Evolutionary conservation across 2,329 filamentous ascomycete species (phyloP).

Genomic region (Tolypocladium pustulatum): DNA sequence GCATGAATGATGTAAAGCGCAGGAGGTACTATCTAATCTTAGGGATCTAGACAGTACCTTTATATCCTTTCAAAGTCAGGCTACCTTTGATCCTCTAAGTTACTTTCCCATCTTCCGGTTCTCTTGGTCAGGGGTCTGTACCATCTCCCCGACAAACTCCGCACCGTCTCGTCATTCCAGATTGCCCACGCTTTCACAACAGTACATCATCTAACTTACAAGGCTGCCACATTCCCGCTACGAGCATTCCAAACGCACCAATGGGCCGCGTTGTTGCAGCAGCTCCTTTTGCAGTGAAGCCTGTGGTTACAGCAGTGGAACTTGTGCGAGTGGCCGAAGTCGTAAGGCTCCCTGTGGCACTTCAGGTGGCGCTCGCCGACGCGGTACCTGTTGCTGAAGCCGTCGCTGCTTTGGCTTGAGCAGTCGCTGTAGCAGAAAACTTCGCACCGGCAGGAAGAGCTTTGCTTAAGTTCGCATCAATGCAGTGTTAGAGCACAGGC

Average conservation of each 20-base stretch:
- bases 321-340: neutral
- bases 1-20: too few relatives aligned
- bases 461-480: slow-evolving; percentile 1
- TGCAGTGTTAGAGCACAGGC: neutral
- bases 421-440: slow-evolving; percentile 7
- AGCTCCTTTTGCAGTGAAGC: slow-evolving; percentile 1
- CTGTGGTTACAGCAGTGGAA: neutral
- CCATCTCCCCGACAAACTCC: too few relatives aligned
- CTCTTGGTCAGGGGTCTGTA: too few relatives aligned
- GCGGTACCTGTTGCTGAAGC: neutral
- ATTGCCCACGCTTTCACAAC: too few relatives aligned
- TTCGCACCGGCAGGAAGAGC: slow-evolving; percentile 7
- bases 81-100: too few relatives aligned
- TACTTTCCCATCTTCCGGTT: too few relatives aligned
- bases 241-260: neutral
- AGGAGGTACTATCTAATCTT: too few relatives aligned
- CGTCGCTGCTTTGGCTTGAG: slow-evolving; percentile 1
- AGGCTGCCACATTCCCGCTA: slow-evolving; percentile 2
- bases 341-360: neutral
- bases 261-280: slow-evolving; percentile 2
- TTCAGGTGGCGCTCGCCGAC: neutral
- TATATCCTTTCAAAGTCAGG: too few relatives aligned
- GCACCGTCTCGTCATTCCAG: neutral
- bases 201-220: neutral
- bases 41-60: too few relatives aligned